Conservation (phyloP, 2,329 filamentous ascomycete genomes). For the Talaromyces islandicus region DNA sequence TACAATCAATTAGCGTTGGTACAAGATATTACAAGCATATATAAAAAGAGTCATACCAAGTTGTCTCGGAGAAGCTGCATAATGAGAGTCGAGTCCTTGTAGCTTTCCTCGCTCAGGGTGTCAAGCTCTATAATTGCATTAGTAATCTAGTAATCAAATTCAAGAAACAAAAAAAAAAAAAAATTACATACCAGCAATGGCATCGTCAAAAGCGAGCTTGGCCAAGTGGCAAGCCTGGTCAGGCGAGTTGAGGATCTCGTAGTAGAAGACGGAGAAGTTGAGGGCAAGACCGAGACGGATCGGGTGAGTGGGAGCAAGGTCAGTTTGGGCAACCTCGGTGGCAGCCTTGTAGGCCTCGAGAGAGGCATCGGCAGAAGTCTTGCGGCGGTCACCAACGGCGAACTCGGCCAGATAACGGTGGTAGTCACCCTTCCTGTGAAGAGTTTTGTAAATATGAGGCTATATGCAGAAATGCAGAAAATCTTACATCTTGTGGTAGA, state of each 20-base stretch:
- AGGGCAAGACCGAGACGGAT: slow-evolving; percentile 87
- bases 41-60: slow-evolving; percentile 57
- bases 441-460: background rate
- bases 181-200: slow-evolving; percentile 66
- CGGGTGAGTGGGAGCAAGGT: slow-evolving; percentile 85
- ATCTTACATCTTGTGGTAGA: slow-evolving; percentile 99
- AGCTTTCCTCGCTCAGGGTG: slow-evolving; percentile 95
- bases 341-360: slow-evolving; percentile 96
- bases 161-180: background rate
- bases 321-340: slow-evolving; percentile 82
- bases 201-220: slow-evolving; percentile 94
- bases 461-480: background rate
- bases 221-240: slow-evolving; percentile 97
- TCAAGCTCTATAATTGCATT: slow-evolving; percentile 65
- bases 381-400: slow-evolving; percentile 87
- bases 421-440: slow-evolving; percentile 92
- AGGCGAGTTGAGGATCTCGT: slow-evolving; percentile 97
- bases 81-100: slow-evolving; percentile 98
- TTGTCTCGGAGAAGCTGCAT: slow-evolving; percentile 99
- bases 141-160: slow-evolving; percentile 18
- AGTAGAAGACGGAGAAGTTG: slow-evolving; percentile 99
- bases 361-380: slow-evolving; percentile 87
- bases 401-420: slow-evolving; percentile 99
- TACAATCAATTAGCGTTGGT: slow-evolving; percentile 21
- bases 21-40: background rate